Evolutionary conservation across 805 yeast genomes (phyloP), one percentile per base, ranked within the genome.

Genomic region (Candida krabiensis): DNA sequence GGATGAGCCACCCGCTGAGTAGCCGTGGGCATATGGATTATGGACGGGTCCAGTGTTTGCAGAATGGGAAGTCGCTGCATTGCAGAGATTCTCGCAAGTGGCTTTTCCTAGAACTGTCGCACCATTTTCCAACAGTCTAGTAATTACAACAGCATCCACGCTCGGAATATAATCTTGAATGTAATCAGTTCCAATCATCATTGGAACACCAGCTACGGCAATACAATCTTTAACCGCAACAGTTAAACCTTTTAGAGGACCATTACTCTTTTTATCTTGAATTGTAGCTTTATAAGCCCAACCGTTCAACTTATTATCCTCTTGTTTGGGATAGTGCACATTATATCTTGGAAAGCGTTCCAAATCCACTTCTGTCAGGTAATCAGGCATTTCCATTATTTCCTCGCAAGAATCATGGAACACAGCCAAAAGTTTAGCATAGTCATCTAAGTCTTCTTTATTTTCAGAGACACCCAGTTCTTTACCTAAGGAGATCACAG

Each of bases 1-100:
- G 21, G 77, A 69, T 5, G 77, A 69, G 4, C 80, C 81, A 3
- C 81, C 54, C 4, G 54, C 30, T 41, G 19, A 40, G 34, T 27
- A 53, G 46, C 51, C 66, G 38, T 30, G 22, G 17, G 56, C 60
- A 54, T 38, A 53, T 14, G 81, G 80, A 43, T 76, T 75, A 12
- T 60, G 47, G 4, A 71, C 66, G 13, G 68, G 53, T 0, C 79
- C 79, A 30, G 63, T 55, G 22, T 54, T 52, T 12, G 67, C 54
- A 3, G 70, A 56, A 47, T 60, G 56, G 46, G 52, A 48, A 4
- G 48, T 40, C 7, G 52, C 44, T 23, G 46, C 34, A 12, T 40
- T 38, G 33, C 67, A 64, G 18, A 61, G 49, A 35, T 64, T 62
- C 40, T 64, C 69, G 46, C 69, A 64, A 11, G 57, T 60, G 4